A percentile compares a stretch with the other conserved stretches of the same genome.
Evolutionary conservation across 805 yeast species (phyloP).

Genomic region (Kluyveromyces lactis): DNA sequence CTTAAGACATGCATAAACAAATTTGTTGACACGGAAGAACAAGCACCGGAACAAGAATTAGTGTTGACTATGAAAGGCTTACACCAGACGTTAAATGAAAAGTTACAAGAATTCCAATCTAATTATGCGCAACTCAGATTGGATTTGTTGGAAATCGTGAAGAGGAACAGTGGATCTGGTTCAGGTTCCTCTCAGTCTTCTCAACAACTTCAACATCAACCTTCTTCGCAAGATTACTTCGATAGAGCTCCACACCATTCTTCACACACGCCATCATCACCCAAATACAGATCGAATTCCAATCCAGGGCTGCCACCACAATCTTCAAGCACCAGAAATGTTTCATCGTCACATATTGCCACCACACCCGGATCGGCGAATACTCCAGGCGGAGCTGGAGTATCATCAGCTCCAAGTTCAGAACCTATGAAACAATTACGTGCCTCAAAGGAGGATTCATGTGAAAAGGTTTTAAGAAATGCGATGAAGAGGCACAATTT

Average conservation of each 20-base stretch:
- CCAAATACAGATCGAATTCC: conserved; percentile 3
- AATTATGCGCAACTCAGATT: conserved; percentile 24
- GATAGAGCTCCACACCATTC: conserved; percentile 11
- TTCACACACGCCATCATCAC: conserved; percentile 5
- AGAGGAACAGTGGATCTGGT: conserved; percentile 9
- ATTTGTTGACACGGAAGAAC: conserved; percentile 25
- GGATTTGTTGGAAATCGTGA: conserved; percentile 25
- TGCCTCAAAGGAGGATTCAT: conserved; percentile 86
- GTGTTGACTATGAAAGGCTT: conserved; percentile 21
- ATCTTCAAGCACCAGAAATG: conserved; percentile 6
- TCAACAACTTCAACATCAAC: conserved; percentile 6
- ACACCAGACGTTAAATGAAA: conserved; percentile 19
- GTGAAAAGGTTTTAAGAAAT: conserved; percentile 76
- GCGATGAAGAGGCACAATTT: conserved; percentile 83
- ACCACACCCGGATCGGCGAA: conserved; percentile 6
- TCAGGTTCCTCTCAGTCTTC: background rate
- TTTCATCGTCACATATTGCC: conserved; percentile 8
- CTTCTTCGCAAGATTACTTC: conserved; percentile 15
- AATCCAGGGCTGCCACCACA: conserved; percentile 5
- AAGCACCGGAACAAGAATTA: conserved; percentile 27
- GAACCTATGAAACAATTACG: conserved; percentile 79
- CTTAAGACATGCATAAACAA: conserved; percentile 54
- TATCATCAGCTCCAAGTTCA: conserved; percentile 5
- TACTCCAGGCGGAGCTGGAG: conserved; percentile 5
- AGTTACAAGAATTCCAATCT: conserved; percentile 25